These are phyloP conservation scores for Zymoseptoria brevis DNA, from an alignment of 2,329 filamentous ascomycete genomes.

Conservation along the genomic window DNA sequence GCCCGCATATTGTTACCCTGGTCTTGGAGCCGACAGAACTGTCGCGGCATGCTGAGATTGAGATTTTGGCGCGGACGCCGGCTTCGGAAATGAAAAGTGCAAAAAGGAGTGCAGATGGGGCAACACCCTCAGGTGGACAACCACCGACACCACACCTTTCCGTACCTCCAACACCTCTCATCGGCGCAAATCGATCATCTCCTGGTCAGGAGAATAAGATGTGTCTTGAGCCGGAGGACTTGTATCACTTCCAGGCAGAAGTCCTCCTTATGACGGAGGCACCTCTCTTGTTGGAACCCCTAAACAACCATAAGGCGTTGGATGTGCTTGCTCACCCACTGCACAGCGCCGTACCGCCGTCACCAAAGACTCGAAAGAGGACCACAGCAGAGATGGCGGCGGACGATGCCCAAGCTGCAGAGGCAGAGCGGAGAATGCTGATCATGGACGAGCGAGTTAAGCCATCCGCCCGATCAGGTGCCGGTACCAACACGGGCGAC, in stretches of 20 bases:
- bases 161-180: slow-evolving; percentile 18
- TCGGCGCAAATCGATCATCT: slow-evolving; percentile 46
- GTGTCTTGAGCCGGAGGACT: slow-evolving; percentile 66
- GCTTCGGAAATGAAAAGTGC: slow-evolving; percentile 42
- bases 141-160: slow-evolving; percentile 46
- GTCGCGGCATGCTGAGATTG: slow-evolving; percentile 66
- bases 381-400: slow-evolving; percentile 92
- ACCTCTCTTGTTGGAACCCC: slow-evolving; percentile 70
- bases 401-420: slow-evolving; percentile 84
- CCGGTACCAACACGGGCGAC: slow-evolving; percentile 61
- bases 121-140: slow-evolving; percentile 37
- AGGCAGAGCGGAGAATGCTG: slow-evolving; percentile 87
- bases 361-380: slow-evolving; percentile 82
- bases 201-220: slow-evolving; percentile 42
- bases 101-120: slow-evolving; percentile 28
- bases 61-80: slow-evolving; percentile 66
- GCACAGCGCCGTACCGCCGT: slow-evolving; percentile 66
- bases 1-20: slow-evolving; percentile 61
- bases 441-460: slow-evolving; percentile 77
- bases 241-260: slow-evolving; percentile 67
- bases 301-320: slow-evolving; percentile 61
- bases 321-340: slow-evolving; percentile 67
- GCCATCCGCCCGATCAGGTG: slow-evolving; percentile 48
- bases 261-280: slow-evolving; percentile 66
- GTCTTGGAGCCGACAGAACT: slow-evolving; percentile 79